These are phyloP conservation scores for Candida ponderosae DNA, from an alignment of 805 yeast species.

Conservation along the genomic window DNA sequence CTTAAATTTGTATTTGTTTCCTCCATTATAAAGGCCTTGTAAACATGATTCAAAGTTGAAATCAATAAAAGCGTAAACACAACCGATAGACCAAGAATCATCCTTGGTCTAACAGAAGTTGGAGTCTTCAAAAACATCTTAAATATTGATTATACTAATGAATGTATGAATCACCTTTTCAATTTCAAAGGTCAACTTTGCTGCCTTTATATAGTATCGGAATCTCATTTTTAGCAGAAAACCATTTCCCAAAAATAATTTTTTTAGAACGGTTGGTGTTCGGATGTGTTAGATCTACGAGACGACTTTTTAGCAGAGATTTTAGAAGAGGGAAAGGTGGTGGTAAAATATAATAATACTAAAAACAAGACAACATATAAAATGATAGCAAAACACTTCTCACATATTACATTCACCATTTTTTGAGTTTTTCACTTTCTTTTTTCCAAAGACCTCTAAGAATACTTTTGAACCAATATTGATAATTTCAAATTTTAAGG, in stretches of 20 bases:
- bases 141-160: too few relatives aligned
- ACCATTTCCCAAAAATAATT: not conserved
- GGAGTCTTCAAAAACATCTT: too few relatives aligned
- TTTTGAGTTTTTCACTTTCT: too few relatives aligned
- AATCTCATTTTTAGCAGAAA: too few relatives aligned
- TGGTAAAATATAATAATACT: not conserved
- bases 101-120: too few relatives aligned
- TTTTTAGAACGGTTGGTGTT: not conserved
- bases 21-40: not conserved
- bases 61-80: too few relatives aligned
- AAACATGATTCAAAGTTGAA: too few relatives aligned
- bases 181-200: too few relatives aligned
- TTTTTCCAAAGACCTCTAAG: too few relatives aligned
- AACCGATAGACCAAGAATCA: too few relatives aligned
- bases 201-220: too few relatives aligned
- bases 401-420: not conserved
- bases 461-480: not conserved
- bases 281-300: not conserved
- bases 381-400: not conserved
- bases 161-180: too few relatives aligned
- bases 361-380: constrained; percentile 5
- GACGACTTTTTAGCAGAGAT: not conserved
- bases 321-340: not conserved
- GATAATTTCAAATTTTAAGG: constrained; percentile 1
- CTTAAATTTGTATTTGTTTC: not conserved